Conservation (phyloP, 768 basidiomycete species). For the Rhodosporidiobolus odoratus region DNA sequence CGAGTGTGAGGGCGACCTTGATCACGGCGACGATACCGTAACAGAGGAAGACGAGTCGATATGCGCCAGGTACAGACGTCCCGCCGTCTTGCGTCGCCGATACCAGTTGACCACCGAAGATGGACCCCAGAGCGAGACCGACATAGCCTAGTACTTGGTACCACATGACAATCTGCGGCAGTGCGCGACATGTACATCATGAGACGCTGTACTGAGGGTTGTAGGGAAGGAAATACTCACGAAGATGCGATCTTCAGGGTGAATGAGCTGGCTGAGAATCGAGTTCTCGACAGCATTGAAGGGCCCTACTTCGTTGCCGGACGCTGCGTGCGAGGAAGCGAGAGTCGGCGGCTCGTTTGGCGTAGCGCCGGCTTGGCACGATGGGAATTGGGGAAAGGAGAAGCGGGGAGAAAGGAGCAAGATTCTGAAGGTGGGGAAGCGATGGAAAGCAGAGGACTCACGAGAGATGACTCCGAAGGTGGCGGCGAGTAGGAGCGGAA, state of each 20-base stretch:
- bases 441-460: neutral
- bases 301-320: conserved; percentile 5
- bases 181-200: neutral
- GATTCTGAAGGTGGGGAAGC: neutral
- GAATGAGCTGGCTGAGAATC: conserved; percentile 20
- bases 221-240: neutral
- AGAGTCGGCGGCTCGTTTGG: no score
- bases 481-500: conserved; percentile 5
- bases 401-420: neutral
- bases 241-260: conserved; percentile 13
- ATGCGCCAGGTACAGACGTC: no score
- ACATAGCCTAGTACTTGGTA: conserved; percentile 28
- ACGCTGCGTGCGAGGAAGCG: neutral
- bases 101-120: conserved; percentile 1
- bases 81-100: no score
- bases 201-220: neutral
- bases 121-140: conserved; percentile 13
- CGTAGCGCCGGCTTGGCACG: no score
- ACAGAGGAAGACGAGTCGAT: conserved; percentile 13
- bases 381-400: no score
- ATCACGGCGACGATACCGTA: conserved; percentile 6
- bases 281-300: conserved; percentile 13
- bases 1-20: conserved; percentile 12
- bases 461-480: conserved; percentile 25
- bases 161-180: neutral